Conservation (phyloP, 202 grass and related monocot species). For the Dendrocalamus latiflorus region DNA sequence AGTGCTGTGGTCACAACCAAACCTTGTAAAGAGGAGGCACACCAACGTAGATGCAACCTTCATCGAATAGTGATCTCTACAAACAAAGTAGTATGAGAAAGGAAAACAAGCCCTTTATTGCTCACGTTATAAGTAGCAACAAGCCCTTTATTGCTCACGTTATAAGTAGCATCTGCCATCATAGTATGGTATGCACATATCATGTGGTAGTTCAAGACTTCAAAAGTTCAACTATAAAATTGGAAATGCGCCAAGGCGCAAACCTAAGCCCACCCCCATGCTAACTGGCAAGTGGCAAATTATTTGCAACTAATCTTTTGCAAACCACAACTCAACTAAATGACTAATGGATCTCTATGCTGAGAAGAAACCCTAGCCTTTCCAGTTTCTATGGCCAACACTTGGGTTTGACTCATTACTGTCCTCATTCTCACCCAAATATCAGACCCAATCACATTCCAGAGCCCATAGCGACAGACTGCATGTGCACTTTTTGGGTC, state of each 20-base stretch:
- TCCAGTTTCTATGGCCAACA: neutral
- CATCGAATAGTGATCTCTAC: slow-evolving; percentile 91
- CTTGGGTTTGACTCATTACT: too few relatives aligned
- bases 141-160: too few relatives aligned
- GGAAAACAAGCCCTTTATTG: neutral
- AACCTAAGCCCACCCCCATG: neutral
- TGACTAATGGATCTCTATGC: neutral
- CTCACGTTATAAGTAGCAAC: too few relatives aligned
- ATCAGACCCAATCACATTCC: too few relatives aligned
- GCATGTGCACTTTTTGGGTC: too few relatives aligned
- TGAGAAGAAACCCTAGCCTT: neutral
- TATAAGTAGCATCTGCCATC: neutral
- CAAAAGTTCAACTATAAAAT: neutral
- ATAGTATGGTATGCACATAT: neutral
- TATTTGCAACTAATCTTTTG: slow-evolving; percentile 1
- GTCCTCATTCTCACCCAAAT: too few relatives aligned
- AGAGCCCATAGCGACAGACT: too few relatives aligned
- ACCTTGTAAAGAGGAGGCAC: slow-evolving; percentile 99
- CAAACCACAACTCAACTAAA: neutral
- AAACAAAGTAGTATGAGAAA: slow-evolving; percentile 18
- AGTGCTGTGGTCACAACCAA: slow-evolving; percentile 8
- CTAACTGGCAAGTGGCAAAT: neutral
- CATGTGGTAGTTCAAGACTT: neutral
- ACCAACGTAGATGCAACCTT: slow-evolving; percentile 94
- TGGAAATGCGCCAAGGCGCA: neutral